Conservation (phyloP, 2,329 filamentous ascomycete genomes). For the Penicillium expansum region DNA sequence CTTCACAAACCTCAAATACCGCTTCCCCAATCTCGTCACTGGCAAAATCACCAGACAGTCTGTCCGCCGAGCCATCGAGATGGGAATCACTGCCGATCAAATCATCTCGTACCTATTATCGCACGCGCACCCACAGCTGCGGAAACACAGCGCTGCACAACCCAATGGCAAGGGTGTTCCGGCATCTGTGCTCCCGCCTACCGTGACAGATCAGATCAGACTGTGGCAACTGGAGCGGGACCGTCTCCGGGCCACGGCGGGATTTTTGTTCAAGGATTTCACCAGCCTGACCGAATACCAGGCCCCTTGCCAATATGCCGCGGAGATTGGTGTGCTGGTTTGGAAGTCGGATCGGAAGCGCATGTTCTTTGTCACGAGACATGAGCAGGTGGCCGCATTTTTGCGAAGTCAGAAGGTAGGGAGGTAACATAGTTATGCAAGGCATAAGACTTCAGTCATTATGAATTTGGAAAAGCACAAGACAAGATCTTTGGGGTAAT, state of each 20-base stretch:
- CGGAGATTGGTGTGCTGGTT: conserved; percentile 83
- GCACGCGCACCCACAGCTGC: conserved; percentile 94
- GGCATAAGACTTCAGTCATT: neutral
- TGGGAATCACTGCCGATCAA: conserved; percentile 91
- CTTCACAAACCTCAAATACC: conserved; percentile 82
- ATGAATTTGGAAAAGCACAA: conserved; percentile 1
- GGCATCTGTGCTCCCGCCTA: conserved; percentile 77
- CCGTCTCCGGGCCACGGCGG: conserved; percentile 77
- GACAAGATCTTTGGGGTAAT: conserved; percentile 9
- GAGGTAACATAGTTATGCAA: neutral
- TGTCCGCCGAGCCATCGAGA: conserved; percentile 79
- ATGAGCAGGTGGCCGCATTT: conserved; percentile 84
- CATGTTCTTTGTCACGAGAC: conserved; percentile 87
- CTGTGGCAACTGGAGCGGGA: conserved; percentile 98
- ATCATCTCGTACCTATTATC: conserved; percentile 90
- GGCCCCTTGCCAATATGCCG: conserved; percentile 61
- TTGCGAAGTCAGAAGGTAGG: conserved; percentile 59
- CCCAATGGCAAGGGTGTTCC: conserved; percentile 41
- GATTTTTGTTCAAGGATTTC: conserved; percentile 90
- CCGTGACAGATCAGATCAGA: conserved; percentile 94
- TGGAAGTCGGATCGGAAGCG: conserved; percentile 79
- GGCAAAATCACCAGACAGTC: conserved; percentile 87
- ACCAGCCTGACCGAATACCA: conserved; percentile 64
- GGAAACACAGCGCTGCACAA: conserved; percentile 53
- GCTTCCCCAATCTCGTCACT: conserved; percentile 91